Evolutionary conservation across 352 stramenopile genomes (phyloP).

Genomic region (Phytophthora agathidicida): DNA sequence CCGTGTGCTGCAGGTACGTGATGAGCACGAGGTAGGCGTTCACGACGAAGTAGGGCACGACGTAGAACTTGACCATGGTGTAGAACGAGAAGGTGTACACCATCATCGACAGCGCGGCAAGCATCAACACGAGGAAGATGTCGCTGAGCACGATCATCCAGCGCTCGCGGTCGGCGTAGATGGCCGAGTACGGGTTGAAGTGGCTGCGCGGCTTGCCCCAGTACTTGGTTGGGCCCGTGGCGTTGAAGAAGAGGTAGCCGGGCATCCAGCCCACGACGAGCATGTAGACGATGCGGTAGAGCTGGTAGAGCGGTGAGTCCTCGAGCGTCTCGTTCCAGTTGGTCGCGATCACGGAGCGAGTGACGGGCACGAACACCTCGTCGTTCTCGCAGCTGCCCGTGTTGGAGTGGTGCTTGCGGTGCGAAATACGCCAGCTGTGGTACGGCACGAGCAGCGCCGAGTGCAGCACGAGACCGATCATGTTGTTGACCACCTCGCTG

Average conservation of each 20-base stretch:
- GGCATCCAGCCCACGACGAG: slow-evolving; percentile 96
- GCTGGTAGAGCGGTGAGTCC: slow-evolving; percentile 94
- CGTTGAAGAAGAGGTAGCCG: slow-evolving; percentile 97
- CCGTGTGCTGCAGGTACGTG: slow-evolving; percentile 98
- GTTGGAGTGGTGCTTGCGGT: slow-evolving; percentile 97
- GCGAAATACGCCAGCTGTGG: slow-evolving; percentile 97
- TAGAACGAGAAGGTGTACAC: slow-evolving; percentile 72
- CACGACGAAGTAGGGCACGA: slow-evolving; percentile 95
- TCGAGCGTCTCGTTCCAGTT: slow-evolving; percentile 87
- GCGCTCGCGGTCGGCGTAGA: slow-evolving; percentile 94
- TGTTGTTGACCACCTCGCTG: slow-evolving; percentile 95
- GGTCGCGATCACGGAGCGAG: slow-evolving; percentile 59
- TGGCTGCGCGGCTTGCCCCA: slow-evolving; percentile 89
- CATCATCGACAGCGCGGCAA: slow-evolving; percentile 64
- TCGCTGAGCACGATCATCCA: slow-evolving; percentile 95
- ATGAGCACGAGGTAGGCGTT: slow-evolving; percentile 98
- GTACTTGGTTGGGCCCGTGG: slow-evolving; percentile 92
- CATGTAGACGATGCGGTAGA: slow-evolving; percentile 95
- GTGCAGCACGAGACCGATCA: slow-evolving; percentile 96
- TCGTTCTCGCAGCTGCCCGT: slow-evolving; percentile 96
- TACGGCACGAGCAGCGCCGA: slow-evolving; percentile 98
- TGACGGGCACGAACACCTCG: slow-evolving; percentile 96
- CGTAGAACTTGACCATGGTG: slow-evolving; percentile 94
- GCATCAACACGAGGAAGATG: slow-evolving; percentile 80
- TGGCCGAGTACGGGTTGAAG: slow-evolving; percentile 95